Evolutionary conservation across 164 flowering plant species (phyloP).

Genomic region (Hamamelis virginiana): DNA sequence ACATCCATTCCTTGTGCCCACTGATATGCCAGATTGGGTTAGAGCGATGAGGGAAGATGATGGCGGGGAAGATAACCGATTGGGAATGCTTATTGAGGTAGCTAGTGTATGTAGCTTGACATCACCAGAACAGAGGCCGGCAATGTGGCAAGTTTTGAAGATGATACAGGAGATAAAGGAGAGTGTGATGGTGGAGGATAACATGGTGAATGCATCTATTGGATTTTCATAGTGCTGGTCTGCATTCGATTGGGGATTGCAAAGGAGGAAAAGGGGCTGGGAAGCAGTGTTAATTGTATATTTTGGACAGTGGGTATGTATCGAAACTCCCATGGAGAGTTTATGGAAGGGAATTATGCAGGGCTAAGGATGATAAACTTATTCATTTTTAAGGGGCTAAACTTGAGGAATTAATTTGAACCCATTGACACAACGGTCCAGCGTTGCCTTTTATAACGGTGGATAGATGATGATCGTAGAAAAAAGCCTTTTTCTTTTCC

Average conservation of each 20-base stretch:
- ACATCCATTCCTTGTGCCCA: conserved; percentile 41
- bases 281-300: background rate
- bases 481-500: background rate
- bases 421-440: background rate
- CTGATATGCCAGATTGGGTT: conserved; percentile 68
- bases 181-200: conserved; percentile 47
- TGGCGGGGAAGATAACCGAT: conserved; percentile 45
- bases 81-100: conserved; percentile 73
- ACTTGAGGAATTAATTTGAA: background rate
- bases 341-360: background rate
- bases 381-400: background rate
- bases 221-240: conserved; percentile 14
- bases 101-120: conserved; percentile 53
- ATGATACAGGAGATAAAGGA: conserved; percentile 94
- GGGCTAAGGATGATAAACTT: background rate
- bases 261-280: background rate
- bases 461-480: conserved; percentile 1
- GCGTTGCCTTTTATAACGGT: background rate
- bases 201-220: conserved; percentile 19
- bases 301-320: background rate
- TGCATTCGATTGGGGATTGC: background rate
- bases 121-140: conserved; percentile 82
- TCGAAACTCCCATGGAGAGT: background rate
- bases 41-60: conserved; percentile 53
- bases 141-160: conserved; percentile 92